Base-by-base conservation (phyloP, 805 yeast genomes). In the Candida nitratophila region DNA sequence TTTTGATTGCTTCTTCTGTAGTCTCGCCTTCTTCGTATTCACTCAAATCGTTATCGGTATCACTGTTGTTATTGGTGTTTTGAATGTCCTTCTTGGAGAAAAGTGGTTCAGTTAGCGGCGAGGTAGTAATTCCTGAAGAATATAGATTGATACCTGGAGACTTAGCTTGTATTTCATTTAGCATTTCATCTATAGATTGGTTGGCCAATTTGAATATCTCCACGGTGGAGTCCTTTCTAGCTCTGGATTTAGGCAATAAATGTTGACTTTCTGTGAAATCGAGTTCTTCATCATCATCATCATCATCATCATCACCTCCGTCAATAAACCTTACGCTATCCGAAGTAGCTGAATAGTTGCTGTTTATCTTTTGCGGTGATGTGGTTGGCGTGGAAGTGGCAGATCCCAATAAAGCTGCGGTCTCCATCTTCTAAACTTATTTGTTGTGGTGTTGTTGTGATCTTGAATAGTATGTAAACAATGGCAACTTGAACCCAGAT, bases 131-230 rank as follows among this genome's bases (percentile, higher is more conserved):
- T 19, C 9, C 7, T 2, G 20, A 14, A 16, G 26, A 29, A 9
- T 10, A 20, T 24, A 33, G 20, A 12, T 33, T 17, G 12, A 34
- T 41, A 22, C 42, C 46, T n/a, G 50, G 47, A 7, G 57, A 40
- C 17, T 48, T 47, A 3, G 47, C 39, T 35, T 47, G 45, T 21
- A 59, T 55, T 41, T 61, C 66, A 47, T 60, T 59, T 17, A 69
- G 45, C 12, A 69, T 54, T 39, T 67, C 69, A 41, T 68, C 72
- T 11, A 68, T 72, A 1, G 72, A 67, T 39, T 61, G 63, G 47
- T 61, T 60, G 15, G 60, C 60, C 32, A 51, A 45, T 27, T 47
- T 54, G 50, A 63, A 59, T 20, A 59, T 17, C 24, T 47, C 43
- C 7, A 20, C 41, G 14, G 41, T 39, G 6, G 37, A 34, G 12